Percentiles rank a stretch among this genome's conserved stretches.
These are phyloP conservation scores for Lactarius quietus DNA, from an alignment of 768 basidiomycete species.

Conservation along the genomic window DNA sequence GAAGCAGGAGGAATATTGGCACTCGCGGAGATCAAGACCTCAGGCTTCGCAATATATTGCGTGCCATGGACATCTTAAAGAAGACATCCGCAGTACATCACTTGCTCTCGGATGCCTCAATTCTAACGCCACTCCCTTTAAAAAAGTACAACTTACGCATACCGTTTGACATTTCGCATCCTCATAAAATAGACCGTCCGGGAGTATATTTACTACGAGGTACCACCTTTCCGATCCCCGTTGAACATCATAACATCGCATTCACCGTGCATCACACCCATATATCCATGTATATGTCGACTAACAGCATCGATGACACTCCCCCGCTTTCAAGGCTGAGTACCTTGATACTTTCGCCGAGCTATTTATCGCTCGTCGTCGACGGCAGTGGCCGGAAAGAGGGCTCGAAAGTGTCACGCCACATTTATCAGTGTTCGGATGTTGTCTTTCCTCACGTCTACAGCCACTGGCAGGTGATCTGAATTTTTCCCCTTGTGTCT, in stretches of 20 bases:
- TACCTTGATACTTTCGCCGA: not conserved
- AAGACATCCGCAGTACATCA: not conserved
- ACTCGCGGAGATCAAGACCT: not conserved
- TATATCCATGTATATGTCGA: not conserved
- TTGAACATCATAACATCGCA: not conserved
- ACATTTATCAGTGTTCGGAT: not conserved
- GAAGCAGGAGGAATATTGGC: not conserved
- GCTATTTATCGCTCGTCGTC: not conserved
- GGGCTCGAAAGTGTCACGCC: not conserved
- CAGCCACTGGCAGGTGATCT: not conserved
- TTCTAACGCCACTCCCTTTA: not conserved
- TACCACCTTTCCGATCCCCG: not conserved
- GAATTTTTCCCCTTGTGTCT: not conserved
- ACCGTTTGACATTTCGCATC: too few species aligned
- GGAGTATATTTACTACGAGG: too few species aligned
- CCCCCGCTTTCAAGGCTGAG: not conserved
- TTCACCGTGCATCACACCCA: not conserved
- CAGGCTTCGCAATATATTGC: not conserved
- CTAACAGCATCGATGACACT: not conserved
- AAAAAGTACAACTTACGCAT: not conserved
- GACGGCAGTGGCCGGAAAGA: not conserved
- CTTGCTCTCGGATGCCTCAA: not conserved
- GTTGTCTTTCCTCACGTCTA: not conserved
- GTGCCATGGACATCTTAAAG: not conserved
- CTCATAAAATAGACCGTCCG: not conserved